Evolutionary conservation across 768 basidiomycete species (phyloP).

Genomic region (Kwoniella bestiolae): DNA sequence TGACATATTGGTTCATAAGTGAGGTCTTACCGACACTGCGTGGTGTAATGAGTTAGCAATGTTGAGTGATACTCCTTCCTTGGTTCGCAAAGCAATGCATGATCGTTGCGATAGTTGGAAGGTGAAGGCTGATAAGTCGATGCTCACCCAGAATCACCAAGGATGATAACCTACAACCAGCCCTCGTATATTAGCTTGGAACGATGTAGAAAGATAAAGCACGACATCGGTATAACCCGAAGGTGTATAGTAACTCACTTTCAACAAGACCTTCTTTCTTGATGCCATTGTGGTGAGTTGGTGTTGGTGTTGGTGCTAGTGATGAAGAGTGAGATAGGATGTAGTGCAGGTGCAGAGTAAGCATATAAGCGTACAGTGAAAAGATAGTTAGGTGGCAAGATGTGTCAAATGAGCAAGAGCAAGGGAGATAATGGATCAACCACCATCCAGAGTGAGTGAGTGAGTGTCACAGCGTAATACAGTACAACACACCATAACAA

Average conservation of each 20-base stretch:
- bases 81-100: too few relatives aligned
- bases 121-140: neutral
- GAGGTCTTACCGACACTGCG: slow-evolving; percentile 96
- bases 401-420: too few relatives aligned
- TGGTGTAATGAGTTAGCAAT: neutral
- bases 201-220: too few relatives aligned
- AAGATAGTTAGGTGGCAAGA: slow-evolving; percentile 16
- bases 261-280: slow-evolving; percentile 61
- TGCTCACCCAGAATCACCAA: slow-evolving; percentile 70
- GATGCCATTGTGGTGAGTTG: slow-evolving; percentile 60
- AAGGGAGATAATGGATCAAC: slow-evolving; percentile 8
- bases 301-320: neutral
- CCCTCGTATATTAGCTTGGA: neutral
- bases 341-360: neutral
- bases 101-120: neutral
- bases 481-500: neutral
- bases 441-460: too few relatives aligned
- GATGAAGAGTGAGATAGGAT: neutral
- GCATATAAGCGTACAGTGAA: neutral
- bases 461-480: neutral
- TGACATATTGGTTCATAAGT: slow-evolving; percentile 99
- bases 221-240: slow-evolving; percentile 8
- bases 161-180: slow-evolving; percentile 83
- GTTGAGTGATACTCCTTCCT: neutral
- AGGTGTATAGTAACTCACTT: slow-evolving; percentile 46